phyloP scores from a whole-genome alignment of 1,139 yeast genomes.

The Pichia sorboxylosa region DNA sequence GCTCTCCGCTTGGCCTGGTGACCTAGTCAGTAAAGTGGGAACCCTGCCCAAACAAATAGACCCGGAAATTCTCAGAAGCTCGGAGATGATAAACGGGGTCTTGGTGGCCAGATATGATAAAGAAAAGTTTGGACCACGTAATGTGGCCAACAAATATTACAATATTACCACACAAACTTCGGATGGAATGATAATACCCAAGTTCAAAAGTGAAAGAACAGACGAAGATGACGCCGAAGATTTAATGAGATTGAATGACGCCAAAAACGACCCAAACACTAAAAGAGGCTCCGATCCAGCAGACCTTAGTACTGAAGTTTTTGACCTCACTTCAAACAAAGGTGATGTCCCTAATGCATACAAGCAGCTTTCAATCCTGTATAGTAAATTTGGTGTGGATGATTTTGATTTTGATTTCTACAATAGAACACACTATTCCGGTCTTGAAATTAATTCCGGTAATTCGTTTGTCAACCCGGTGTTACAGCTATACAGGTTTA shows the following conservation, averaged over 20 bases:
- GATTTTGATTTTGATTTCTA: conserved; percentile 87
- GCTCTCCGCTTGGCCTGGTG: conserved; percentile 69
- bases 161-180: conserved; percentile 26
- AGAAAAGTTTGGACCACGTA: conserved; percentile 42
- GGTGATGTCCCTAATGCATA: conserved; percentile 59
- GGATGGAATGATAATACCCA: conserved; percentile 32
- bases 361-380: conserved; percentile 62
- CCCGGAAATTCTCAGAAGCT: conserved; percentile 27
- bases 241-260: conserved; percentile 10
- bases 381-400: conserved; percentile 84
- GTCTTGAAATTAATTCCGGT: conserved; percentile 77
- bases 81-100: conserved; percentile 19
- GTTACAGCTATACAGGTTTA: conserved; percentile 71
- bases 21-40: conserved; percentile 45
- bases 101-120: conserved; percentile 41
- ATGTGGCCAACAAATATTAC: conserved; percentile 34
- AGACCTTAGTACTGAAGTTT: conserved; percentile 2
- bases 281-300: neutral
- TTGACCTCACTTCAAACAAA: conserved; percentile 18
- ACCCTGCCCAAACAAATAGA: conserved; percentile 38
- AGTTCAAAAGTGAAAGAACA: conserved; percentile 60
- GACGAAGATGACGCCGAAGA: conserved; percentile 21
- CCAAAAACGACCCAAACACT: neutral
- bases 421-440: conserved; percentile 67
- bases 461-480: conserved; percentile 74